Evolutionary conservation across 2,329 filamentous ascomycete genomes (phyloP).

Genomic region (Phialemonium atrogriseum): DNA sequence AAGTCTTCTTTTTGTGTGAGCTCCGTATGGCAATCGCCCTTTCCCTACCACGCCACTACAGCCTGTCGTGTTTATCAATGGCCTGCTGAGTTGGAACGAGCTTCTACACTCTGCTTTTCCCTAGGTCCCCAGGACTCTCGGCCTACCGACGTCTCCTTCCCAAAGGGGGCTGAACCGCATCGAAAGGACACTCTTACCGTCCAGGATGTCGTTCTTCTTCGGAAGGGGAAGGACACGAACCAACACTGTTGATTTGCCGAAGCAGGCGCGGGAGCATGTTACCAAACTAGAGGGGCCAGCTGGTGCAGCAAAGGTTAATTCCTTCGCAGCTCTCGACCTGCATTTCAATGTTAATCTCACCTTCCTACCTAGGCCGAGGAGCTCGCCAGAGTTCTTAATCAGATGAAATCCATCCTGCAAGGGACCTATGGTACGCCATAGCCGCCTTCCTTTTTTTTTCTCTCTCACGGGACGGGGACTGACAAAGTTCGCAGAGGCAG

Average conservation of each 20-base stretch:
- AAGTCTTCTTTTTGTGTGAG: no score
- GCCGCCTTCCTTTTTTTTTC: conserved; percentile 2
- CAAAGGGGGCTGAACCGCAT: no score
- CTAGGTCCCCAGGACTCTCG: no score
- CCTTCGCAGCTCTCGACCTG: background rate
- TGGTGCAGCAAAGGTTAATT: conserved; percentile 36
- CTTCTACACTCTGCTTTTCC: no score
- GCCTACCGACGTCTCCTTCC: no score
- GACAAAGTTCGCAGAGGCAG: conserved; percentile 53
- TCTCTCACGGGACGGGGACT: no score
- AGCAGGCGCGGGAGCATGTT: conserved; percentile 47
- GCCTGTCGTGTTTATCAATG: no score
- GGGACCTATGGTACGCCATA: conserved; percentile 69
- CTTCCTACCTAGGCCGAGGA: conserved; percentile 64
- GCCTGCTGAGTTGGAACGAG: no score
- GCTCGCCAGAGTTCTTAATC: conserved; percentile 71
- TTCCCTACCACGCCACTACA: no score
- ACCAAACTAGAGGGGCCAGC: conserved; percentile 41
- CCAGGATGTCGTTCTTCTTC: conserved; percentile 45
- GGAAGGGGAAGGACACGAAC: conserved; percentile 43
- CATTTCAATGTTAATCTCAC: conserved; percentile 6
- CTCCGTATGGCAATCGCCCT: no score
- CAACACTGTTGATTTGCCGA: conserved; percentile 42
- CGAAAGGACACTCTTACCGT: no score
- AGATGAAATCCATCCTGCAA: conserved; percentile 91